phyloP scores from a whole-genome alignment of 2,329 filamentous ascomycete genomes.

The Fusarium praegraminearum region DNA sequence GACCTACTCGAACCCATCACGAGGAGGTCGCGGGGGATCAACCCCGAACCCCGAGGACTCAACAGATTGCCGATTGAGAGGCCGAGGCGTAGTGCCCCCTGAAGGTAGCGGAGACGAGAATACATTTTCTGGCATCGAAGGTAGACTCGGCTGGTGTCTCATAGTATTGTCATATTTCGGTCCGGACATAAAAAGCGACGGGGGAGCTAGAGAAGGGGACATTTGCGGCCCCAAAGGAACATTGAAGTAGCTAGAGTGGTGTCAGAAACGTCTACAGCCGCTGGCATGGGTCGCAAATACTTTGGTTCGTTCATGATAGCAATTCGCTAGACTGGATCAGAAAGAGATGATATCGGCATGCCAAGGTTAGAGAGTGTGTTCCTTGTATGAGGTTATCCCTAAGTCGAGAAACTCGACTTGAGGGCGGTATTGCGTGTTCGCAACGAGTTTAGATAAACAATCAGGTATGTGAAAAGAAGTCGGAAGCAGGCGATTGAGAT shows the following conservation, averaged over 20 bases:
- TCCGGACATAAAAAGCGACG: slow-evolving; percentile 12
- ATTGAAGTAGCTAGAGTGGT: slow-evolving; percentile 50
- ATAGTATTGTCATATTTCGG: slow-evolving; percentile 22
- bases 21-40: slow-evolving; percentile 68
- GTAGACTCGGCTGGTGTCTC: slow-evolving; percentile 37
- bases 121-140: slow-evolving; percentile 23
- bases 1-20: slow-evolving; percentile 69
- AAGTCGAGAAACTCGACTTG: neutral
- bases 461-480: neutral
- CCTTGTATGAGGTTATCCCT: neutral
- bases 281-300: slow-evolving; percentile 21
- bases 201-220: slow-evolving; percentile 31
- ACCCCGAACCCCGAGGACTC: slow-evolving; percentile 49
- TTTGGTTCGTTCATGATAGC: slow-evolving; percentile 38
- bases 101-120: slow-evolving; percentile 17
- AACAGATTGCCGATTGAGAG: neutral
- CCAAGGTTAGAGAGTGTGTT: neutral
- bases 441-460: neutral
- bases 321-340: slow-evolving; percentile 27
- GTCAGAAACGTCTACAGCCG: neutral
- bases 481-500: neutral
- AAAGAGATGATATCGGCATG: slow-evolving; percentile 40
- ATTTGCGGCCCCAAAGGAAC: slow-evolving; percentile 40
- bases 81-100: slow-evolving; percentile 7
- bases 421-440: neutral